Base-by-base conservation (phyloP, 2,329 filamentous ascomycete genomes). In the Xylaria sp. region DNA sequence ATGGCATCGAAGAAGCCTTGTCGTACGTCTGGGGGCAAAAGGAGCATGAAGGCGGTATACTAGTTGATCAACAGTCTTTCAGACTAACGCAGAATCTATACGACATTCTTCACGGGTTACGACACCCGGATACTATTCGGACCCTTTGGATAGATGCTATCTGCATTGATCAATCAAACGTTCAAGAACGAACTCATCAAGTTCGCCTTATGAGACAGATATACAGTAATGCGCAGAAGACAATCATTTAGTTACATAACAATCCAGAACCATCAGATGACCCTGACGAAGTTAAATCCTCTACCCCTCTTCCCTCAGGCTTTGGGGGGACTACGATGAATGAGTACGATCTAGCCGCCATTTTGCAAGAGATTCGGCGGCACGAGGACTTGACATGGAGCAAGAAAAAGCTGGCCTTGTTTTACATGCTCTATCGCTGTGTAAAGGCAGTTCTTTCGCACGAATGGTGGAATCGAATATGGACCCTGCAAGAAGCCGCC, bases 81-180 rank as follows among this genome's bases (percentile, higher is more conserved):
- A 8, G 2, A 1, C 20, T 64, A 0, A 64, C 37, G 1, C 13
- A 28, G 39, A 64, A 60, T 23, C 55, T 63, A n/a, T 23, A n/a
- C 12, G 32, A 46, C 9, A 59, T 60, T 34, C 54, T 68, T 18
- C 15, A 6, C 5, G 0, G 5, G 3, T 23, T 68, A 18, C 23
- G 65, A 15, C 5, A 5, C 25, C n/a, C 3, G 58, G n/a, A 52
- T 6, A 3, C 3, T 18, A 1, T 12, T 10, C 41, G 65, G 18
- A 32, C 13, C 0, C 41, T 72, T 2, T 72, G 69, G 70, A 54
- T 71, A 1, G 70, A 72, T 52, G 70, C 70, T 1, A 52, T 71
- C 32, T 72, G 70, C 18, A 71, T 72, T 10, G 50, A 72, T 54
- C 70, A 72, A 51, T 13, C 7, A 4, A n/a, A 71, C 10, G 0